Evolutionary conservation across 768 basidiomycete genomes (phyloP), one percentile per base, ranked within the genome.

Genomic region (Termitomyces sp.): DNA sequence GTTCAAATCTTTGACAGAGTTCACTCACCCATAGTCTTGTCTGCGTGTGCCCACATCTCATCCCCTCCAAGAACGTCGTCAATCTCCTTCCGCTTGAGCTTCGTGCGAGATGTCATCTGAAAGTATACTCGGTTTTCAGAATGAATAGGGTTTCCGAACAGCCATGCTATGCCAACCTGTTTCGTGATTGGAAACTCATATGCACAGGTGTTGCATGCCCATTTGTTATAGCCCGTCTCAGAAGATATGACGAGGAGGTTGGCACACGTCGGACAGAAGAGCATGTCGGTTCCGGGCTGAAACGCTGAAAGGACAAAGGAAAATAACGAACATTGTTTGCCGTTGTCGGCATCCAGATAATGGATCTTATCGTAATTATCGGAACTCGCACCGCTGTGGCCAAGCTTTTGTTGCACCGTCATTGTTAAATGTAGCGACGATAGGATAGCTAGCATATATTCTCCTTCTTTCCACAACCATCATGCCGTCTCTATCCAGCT

Each of bases 21-120:
- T 25, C 42, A 87, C 88, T 76, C 46, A 92, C 94, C 86, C 63
- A 85, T 80, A 0, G 90, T 94, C 47, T 87, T 84, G 71, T 96
- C 95, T 3, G 95, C 95, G 70, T 97, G 90, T 55, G 87, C 89
- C 93, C 95, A 97, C 73, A 86, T 86, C 58, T 93, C 92, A 37
- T 92, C 93, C 3, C 93, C 95, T 50, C 96, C 97, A 27, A 98
- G 77, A 6, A 99, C 95, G 65, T 98, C 97, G 68, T 99, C 97
- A 12, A 94, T 89, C 63, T 87, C 82, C 66, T 98, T 98, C n/a
- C 91, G 81, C 62, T 86, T 87, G 50, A 97, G 77, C 55, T 84
- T 83, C 29, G 89, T 94, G 44, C 95, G 79, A 52, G 92, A 91
- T 7, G 95, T 97, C 85, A 97, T 95, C 92, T 97, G 63, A n/a